Base-by-base conservation (phyloP, 495 filamentous ascomycete species). In the Lasiosphaeria ovina region DNA sequence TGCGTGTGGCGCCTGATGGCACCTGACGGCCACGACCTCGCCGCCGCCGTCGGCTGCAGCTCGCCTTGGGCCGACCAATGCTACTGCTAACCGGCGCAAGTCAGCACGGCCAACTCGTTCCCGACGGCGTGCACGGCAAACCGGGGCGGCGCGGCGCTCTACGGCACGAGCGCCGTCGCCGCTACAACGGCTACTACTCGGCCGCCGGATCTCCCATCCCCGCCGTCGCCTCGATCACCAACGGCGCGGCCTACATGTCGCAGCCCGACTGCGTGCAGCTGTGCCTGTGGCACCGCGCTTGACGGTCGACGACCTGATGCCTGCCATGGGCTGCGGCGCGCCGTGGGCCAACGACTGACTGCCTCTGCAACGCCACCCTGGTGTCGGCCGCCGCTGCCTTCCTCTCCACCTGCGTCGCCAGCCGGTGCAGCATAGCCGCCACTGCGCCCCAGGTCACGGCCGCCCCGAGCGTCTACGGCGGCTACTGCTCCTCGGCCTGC, bases 141-240 rank as follows among this genome's bases (percentile, higher is more conserved):
- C 7, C 40, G 42, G 1, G 59, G 61, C 51, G 32, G 17, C 38
- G 17, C 49, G n/a, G 6, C 36, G 11, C 36, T 11, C 6, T 11
- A 6, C 42, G 3, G 16, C 11, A 45, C 34, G 55, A 14, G 12
- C 33, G 7, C 48, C 35, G 9, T 12, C 35, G 9, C 12, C 11
- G 5, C 24, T 64, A 64, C 42, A 53, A 54, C 36, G 17, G n/a
- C 6, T 64, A 64, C 42, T 64, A 57, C 49, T 34, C 52, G 14
- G 35, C 45, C 34, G 55, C 50, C 53, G 54, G 50, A 1, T 49
- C 53, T 9, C 50, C 60, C 3, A 62, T 62, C 49, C 60, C 60
- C 3, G 47, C 54, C 32, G 34, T 62, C 31, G 54, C 54, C 4
- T 62, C 54, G n/a, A 62, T 62, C 54, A 52, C 44, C 8, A 31